Percentiles rank a stretch among this genome's conserved stretches.
Conservation (phyloP, 2,329 filamentous ascomycete species). For the Pseudocercospora crystallina region DNA sequence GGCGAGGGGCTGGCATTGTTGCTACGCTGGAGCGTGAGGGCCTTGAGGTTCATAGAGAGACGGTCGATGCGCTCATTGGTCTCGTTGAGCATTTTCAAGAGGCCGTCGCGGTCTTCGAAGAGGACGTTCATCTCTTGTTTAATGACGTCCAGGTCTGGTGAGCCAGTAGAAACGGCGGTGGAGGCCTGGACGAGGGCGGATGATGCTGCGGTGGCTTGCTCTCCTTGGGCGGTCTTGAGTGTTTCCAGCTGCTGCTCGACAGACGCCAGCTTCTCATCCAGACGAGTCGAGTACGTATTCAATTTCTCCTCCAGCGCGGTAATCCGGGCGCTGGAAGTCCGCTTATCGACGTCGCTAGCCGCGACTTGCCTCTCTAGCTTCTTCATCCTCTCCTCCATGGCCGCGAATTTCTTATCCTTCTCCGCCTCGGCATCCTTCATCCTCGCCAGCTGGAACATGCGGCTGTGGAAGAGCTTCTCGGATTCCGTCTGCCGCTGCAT, state of each 20-base stretch:
- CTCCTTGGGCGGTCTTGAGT: conserved; percentile 5
- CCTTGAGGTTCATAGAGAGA: conserved; percentile 22
- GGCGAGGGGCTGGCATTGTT: conserved; percentile 4
- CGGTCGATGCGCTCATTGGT: conserved; percentile 14
- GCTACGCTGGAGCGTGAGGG: conserved; percentile 20
- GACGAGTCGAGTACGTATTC: conserved; percentile 1
- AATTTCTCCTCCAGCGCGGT: conserved; percentile 13
- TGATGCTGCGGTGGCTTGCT: neutral
- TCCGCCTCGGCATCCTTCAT: conserved; percentile 8
- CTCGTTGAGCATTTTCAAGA: conserved; percentile 17
- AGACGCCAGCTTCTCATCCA: conserved; percentile 7
- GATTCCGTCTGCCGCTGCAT: conserved; percentile 27
- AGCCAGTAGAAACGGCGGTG: neutral
- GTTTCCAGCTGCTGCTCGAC: conserved; percentile 4
- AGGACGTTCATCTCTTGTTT: conserved; percentile 23
- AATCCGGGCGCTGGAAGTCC: conserved; percentile 15
- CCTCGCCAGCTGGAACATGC: conserved; percentile 25
- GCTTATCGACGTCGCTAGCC: conserved; percentile 15
- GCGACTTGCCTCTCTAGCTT: conserved; percentile 20
- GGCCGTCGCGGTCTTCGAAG: conserved; percentile 25
- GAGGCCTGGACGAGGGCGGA: neutral
- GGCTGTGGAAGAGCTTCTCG: conserved; percentile 29
- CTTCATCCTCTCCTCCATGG: conserved; percentile 16
- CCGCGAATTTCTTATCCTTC: conserved; percentile 12
- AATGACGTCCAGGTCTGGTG: conserved; percentile 5